Conservation (phyloP, 495 filamentous ascomycete species). For the Talaromyces wortmannii region DNA sequence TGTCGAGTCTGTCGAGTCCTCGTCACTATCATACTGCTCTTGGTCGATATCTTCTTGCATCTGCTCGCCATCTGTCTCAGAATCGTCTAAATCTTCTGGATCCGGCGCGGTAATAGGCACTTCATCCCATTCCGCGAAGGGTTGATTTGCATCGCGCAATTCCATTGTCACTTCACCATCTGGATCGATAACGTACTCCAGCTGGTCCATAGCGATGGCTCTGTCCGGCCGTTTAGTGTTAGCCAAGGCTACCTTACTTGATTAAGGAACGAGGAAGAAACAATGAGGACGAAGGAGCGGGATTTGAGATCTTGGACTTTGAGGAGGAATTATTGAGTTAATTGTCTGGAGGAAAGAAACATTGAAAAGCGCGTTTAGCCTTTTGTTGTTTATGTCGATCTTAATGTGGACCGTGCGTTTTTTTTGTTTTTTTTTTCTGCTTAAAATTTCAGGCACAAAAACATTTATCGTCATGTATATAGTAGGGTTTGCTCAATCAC, state of each 20-base stretch:
- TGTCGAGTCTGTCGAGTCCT: not conserved
- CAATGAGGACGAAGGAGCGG: not conserved
- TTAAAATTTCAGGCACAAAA: no score
- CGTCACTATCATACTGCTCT: not conserved
- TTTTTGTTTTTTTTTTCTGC: no score
- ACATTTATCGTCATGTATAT: no score
- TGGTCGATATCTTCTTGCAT: not conserved
- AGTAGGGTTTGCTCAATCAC: no score
- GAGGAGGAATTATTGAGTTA: no score
- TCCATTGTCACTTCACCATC: constrained; percentile 12
- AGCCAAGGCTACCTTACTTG: not conserved
- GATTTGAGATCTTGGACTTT: not conserved
- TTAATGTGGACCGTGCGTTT: no score
- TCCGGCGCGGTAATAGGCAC: not conserved
- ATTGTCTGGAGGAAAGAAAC: not conserved
- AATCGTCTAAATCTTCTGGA: not conserved
- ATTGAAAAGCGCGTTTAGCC: no score
- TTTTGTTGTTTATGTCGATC: no score
- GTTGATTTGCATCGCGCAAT: constrained; percentile 5
- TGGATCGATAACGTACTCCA: constrained; percentile 10
- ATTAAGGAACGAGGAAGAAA: not conserved
- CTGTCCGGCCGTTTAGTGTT: not conserved
- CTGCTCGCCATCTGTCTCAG: not conserved
- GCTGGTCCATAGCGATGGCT: constrained; percentile 3
- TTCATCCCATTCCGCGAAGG: constrained; percentile 8